phyloP scores from a whole-genome alignment of 768 basidiomycete species.

The Suillus placidus region DNA sequence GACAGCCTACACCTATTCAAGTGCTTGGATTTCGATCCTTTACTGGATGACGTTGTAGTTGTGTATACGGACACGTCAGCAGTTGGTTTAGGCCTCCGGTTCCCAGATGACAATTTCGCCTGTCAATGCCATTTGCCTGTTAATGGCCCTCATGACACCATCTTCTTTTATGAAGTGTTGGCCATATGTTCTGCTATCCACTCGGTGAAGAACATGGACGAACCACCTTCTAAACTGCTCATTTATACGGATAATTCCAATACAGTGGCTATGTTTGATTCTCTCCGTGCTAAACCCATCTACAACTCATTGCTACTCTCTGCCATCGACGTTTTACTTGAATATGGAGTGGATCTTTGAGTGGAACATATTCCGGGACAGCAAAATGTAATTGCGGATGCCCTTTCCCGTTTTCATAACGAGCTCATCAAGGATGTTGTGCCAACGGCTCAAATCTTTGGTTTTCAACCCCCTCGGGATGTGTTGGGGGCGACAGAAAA shows the following conservation, averaged over 20 bases:
- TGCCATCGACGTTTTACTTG: not conserved
- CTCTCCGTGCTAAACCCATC: not conserved
- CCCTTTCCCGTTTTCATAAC: not conserved
- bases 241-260: not conserved
- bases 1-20: not conserved
- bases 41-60: not conserved
- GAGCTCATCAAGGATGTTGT: not conserved
- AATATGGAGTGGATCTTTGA: fast-evolving
- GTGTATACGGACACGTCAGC: not conserved
- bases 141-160: not conserved
- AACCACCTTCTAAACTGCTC: not conserved
- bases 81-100: not conserved
- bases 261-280: not conserved
- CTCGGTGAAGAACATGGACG: not conserved
- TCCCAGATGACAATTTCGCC: not conserved
- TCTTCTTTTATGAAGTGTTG: not conserved
- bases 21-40: not conserved
- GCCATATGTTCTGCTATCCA: not conserved
- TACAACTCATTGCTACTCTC: not conserved
- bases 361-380: not conserved
- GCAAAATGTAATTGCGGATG: not conserved
- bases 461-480: not conserved
- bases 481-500: not conserved
- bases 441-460: not conserved
- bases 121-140: not conserved